Percentiles rank a stretch among this genome's conserved stretches.
Conservation (phyloP, 73 alveolate species). For the Paramecium octaurelia region DNA sequence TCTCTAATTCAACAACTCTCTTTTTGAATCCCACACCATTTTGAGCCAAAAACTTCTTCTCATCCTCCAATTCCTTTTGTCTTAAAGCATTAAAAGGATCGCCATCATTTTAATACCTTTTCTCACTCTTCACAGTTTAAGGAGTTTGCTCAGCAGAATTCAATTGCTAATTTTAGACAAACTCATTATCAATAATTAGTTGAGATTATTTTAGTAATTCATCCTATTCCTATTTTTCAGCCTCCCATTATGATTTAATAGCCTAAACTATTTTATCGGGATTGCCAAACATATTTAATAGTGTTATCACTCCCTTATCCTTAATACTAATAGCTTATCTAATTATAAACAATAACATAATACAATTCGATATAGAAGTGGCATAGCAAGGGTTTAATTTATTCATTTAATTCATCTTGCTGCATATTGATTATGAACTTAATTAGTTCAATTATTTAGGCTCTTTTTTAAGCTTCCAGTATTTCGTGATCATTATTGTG, state of each 20-base stretch:
- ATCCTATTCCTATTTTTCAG: slow-evolving; percentile 45
- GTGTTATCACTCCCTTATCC: slow-evolving; percentile 49
- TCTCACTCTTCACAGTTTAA: not conserved
- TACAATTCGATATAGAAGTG: slow-evolving; percentile 51
- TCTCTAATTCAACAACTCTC: slow-evolving; percentile 17
- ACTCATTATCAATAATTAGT: not conserved
- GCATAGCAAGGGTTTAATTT: slow-evolving; percentile 54
- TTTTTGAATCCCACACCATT: slow-evolving; percentile 45
- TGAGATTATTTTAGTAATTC: slow-evolving; percentile 8
- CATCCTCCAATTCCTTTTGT: slow-evolving; percentile 29
- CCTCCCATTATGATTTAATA: slow-evolving; percentile 39
- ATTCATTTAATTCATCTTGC: slow-evolving; percentile 49
- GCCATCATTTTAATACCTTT: not conserved
- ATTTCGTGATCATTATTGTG: slow-evolving; percentile 58
- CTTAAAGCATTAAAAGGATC: slow-evolving; percentile 18
- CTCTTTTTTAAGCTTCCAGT: slow-evolving; percentile 55
- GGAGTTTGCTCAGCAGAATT: not conserved
- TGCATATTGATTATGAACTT: slow-evolving; percentile 46
- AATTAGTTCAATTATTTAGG: slow-evolving; percentile 41
- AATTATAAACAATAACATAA: not conserved
- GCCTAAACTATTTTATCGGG: slow-evolving; percentile 46
- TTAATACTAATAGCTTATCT: not conserved
- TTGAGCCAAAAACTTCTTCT: slow-evolving; percentile 24
- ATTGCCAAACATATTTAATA: slow-evolving; percentile 51
- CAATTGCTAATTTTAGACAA: not conserved